phyloP scores from a whole-genome alignment of 768 basidiomycete species.

The Porphyrellus cyaneotinctus region DNA sequence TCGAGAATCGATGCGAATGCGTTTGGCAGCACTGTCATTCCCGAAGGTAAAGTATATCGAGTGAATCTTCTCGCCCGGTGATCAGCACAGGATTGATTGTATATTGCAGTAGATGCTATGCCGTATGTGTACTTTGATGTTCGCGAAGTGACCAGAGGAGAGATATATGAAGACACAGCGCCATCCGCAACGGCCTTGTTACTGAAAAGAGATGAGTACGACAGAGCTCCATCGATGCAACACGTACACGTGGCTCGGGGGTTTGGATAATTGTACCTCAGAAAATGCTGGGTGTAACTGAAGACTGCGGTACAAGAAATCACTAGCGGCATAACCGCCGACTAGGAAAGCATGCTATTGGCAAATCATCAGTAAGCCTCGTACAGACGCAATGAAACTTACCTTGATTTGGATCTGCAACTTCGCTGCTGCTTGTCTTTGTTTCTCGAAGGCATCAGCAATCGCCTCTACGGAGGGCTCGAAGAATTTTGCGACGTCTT shows the following conservation, averaged over 20 bases:
- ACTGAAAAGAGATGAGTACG: conserved; percentile 14
- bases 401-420: conserved; percentile 28
- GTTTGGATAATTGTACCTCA: conserved; percentile 38
- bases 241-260: conserved; percentile 45
- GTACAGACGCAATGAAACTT: background rate
- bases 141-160: conserved; percentile 42
- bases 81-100: conserved; percentile 24
- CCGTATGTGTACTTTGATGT: conserved; percentile 42
- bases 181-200: conserved; percentile 39
- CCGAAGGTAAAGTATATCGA: conserved; percentile 21
- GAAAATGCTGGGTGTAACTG: conserved; percentile 20
- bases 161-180: conserved; percentile 25
- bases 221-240: too few species aligned
- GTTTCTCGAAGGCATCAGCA: conserved; percentile 30
- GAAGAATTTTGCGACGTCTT: conserved; percentile 38
- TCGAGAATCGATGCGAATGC: conserved; percentile 37
- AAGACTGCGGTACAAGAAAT: conserved; percentile 41
- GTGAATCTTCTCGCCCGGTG: conserved; percentile 32
- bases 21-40: conserved; percentile 28
- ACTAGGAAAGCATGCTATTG: conserved; percentile 41
- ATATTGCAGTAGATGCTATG: conserved; percentile 29
- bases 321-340: conserved; percentile 47
- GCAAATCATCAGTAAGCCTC: background rate
- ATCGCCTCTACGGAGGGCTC: conserved; percentile 38
- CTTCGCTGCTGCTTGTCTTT: conserved; percentile 14